Evolutionary conservation across 2,329 filamentous ascomycete species (phyloP).

Genomic region (Alternaria sp.): DNA sequence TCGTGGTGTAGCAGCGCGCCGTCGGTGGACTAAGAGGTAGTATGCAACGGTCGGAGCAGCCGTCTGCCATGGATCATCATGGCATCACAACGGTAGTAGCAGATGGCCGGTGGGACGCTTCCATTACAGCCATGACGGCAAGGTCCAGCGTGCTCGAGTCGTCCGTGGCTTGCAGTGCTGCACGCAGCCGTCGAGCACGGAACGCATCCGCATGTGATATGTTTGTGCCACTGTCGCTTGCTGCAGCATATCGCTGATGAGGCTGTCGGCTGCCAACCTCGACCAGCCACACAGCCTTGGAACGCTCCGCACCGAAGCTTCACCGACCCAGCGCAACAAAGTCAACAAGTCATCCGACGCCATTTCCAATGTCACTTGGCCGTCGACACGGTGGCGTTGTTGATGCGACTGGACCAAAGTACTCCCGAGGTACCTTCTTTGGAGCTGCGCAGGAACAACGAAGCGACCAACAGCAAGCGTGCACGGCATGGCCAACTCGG

Average conservation of each 20-base stretch:
- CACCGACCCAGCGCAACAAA: slow-evolving; percentile 20
- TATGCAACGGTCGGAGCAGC: slow-evolving; percentile 36
- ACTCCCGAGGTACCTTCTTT: slow-evolving; percentile 16
- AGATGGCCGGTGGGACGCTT: slow-evolving; percentile 15
- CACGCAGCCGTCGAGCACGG: slow-evolving; percentile 36
- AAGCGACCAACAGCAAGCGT: slow-evolving; percentile 21
- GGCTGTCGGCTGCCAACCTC: slow-evolving; percentile 26
- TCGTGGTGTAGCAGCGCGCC: slow-evolving; percentile 34
- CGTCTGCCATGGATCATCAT: slow-evolving; percentile 40
- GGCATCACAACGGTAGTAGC: slow-evolving; percentile 15
- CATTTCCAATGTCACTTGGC: slow-evolving; percentile 13
- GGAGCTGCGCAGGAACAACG: slow-evolving; percentile 17
- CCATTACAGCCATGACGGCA: slow-evolving; percentile 22
- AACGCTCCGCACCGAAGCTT: slow-evolving; percentile 23
- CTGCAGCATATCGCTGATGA: slow-evolving; percentile 38
- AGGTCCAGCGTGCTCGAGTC: slow-evolving; percentile 16
- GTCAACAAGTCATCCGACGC: slow-evolving; percentile 27
- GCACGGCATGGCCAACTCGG: slow-evolving; percentile 37
- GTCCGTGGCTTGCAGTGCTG: slow-evolving; percentile 24
- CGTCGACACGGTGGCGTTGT: slow-evolving; percentile 16
- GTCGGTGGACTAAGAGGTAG: slow-evolving; percentile 23
- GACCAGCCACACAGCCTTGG: slow-evolving; percentile 27
- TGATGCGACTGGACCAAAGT: slow-evolving; percentile 23
- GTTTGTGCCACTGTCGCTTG: slow-evolving; percentile 39
- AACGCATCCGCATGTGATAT: slow-evolving; percentile 24